phyloP scores from a whole-genome alignment of 768 basidiomycete species.

The Rhizopogon rudus region DNA sequence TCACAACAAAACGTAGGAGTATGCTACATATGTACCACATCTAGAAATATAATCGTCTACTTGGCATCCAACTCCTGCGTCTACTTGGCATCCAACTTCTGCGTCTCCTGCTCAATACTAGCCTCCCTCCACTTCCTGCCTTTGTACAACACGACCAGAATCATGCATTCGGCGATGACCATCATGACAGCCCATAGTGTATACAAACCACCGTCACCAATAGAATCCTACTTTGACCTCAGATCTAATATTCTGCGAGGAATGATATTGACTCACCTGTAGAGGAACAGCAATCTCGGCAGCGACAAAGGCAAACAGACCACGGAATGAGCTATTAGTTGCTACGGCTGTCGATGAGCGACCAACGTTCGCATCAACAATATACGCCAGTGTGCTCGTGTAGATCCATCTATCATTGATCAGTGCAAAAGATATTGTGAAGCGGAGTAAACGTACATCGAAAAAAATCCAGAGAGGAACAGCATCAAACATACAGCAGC shows the following conservation, averaged over 20 bases:
- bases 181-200: conserved; percentile 62
- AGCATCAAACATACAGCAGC: conserved; percentile 69
- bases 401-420: conserved; percentile 49
- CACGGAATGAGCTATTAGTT: conserved; percentile 71
- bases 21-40: no score
- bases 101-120: conserved; percentile 39
- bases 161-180: conserved; percentile 45
- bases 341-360: conserved; percentile 76
- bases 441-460: conserved; percentile 46
- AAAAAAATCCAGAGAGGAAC: conserved; percentile 69
- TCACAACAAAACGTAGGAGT: no score
- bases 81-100: conserved; percentile 17
- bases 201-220: conserved; percentile 82
- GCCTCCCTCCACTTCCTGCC: conserved; percentile 57
- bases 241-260: neutral
- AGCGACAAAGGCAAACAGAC: conserved; percentile 59
- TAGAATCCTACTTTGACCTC: conserved; percentile 40
- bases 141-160: conserved; percentile 57
- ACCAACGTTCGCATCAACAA: conserved; percentile 85
- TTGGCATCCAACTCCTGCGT: conserved; percentile 4
- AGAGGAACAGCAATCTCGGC: conserved; percentile 76
- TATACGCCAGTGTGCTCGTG: conserved; percentile 72
- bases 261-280: conserved; percentile 29
- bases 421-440: neutral
- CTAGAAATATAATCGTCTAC: no score